Percentiles rank a stretch among this genome's conserved stretches.
phyloP scores from a whole-genome alignment of 2,329 filamentous ascomycete genomes.

The Diaporthe sp. region DNA sequence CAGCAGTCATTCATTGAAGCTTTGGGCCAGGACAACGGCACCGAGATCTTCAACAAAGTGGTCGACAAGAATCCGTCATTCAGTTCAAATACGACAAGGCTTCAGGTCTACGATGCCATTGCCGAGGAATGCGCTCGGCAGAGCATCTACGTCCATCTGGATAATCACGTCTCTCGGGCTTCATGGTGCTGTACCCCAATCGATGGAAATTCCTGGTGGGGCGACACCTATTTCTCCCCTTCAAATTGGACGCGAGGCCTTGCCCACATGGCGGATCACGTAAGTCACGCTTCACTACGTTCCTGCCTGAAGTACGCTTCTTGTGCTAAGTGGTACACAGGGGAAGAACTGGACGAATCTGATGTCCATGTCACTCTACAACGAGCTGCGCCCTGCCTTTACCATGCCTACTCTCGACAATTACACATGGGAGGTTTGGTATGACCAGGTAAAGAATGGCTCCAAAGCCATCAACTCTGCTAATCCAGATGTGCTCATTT shows the following conservation, averaged over 20 bases:
- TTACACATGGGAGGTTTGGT: conserved; percentile 69
- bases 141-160: conserved; percentile 67
- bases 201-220: conserved; percentile 71
- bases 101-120: conserved; percentile 71
- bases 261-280: conserved; percentile 69
- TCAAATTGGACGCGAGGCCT: conserved; percentile 70
- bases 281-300: conserved; percentile 44
- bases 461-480: conserved; percentile 60
- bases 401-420: conserved; percentile 43
- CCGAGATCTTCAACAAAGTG: conserved; percentile 60
- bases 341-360: conserved; percentile 59
- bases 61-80: conserved; percentile 68
- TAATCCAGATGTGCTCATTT: conserved; percentile 64
- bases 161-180: conserved; percentile 70
- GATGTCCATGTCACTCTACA: conserved; percentile 62
- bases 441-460: conserved; percentile 59
- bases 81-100: conserved; percentile 61
- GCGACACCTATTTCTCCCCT: conserved; percentile 67
- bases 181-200: conserved; percentile 66
- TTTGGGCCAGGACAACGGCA: conserved; percentile 64
- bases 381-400: conserved; percentile 60
- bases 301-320: conserved; percentile 35
- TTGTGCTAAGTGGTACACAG: conserved; percentile 40
- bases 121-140: conserved; percentile 66
- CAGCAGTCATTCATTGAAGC: conserved; percentile 55